Percentiles rank a stretch among this genome's conserved stretches.
Conservation (phyloP, 306 rosid genomes). For the Castanopsis chinensis region DNA sequence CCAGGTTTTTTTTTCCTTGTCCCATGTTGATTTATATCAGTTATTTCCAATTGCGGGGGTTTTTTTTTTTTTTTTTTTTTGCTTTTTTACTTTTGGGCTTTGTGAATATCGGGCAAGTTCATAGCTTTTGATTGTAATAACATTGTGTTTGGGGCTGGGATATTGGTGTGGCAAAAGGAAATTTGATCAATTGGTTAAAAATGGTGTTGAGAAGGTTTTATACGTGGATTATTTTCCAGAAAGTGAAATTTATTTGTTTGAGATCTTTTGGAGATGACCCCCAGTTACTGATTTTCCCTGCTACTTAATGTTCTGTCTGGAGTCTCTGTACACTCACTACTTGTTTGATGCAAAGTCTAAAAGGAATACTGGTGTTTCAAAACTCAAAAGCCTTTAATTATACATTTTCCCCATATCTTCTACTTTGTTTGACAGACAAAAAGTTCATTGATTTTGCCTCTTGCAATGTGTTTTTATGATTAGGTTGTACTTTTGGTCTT, state of each 20-base stretch:
- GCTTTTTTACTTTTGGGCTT: not conserved
- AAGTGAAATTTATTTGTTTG: not conserved
- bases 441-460: not conserved
- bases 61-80: not conserved
- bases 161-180: not conserved
- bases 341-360: conserved; percentile 50
- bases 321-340: conserved; percentile 1
- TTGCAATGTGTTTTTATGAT: not conserved
- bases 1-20: no score
- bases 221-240: conserved; percentile 5
- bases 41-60: conserved; percentile 1
- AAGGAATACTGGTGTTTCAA: conserved; percentile 6
- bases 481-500: conserved; percentile 8
- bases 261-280: conserved; percentile 6
- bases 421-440: not conserved
- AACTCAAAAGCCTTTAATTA: not conserved
- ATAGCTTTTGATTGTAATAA: conserved; percentile 23
- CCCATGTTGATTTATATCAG: no score
- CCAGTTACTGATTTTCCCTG: not conserved
- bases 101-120: not conserved
- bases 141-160: conserved; percentile 4
- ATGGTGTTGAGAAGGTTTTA: conserved; percentile 10
- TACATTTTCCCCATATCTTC: not conserved
- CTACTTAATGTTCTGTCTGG: not conserved
- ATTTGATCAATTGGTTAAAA: not conserved